phyloP scores from a whole-genome alignment of 768 basidiomycete genomes.

The Paxillus involutus region DNA sequence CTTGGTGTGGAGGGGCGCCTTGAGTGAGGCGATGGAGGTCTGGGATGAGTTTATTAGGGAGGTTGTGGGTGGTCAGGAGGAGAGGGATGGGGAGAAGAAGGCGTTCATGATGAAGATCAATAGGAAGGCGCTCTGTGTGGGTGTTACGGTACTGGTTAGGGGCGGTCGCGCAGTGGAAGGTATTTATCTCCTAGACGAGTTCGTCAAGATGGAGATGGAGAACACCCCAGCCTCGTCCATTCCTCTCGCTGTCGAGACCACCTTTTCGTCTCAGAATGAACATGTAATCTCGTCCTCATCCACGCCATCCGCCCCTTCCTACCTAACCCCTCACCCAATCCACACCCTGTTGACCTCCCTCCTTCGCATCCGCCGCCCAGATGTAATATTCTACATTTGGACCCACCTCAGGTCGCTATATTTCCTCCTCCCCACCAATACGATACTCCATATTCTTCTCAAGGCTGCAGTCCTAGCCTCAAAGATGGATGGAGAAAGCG shows the following conservation, averaged over 20 bases:
- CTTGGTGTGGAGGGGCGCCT: slow-evolving; percentile 43
- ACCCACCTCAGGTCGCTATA: slow-evolving; percentile 61
- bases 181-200: slow-evolving; percentile 48
- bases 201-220: slow-evolving; percentile 25
- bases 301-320: slow-evolving; percentile 1
- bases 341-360: slow-evolving; percentile 52
- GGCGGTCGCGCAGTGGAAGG: slow-evolving; percentile 46
- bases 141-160: slow-evolving; percentile 49
- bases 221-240: not conserved
- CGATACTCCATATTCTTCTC: slow-evolving; percentile 60
- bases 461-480: slow-evolving; percentile 56
- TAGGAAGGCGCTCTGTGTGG: slow-evolving; percentile 45
- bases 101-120: slow-evolving; percentile 35
- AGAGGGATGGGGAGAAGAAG: not conserved
- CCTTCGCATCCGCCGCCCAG: slow-evolving; percentile 53
- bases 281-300: not conserved
- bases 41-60: slow-evolving; percentile 41
- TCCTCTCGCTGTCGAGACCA: not conserved
- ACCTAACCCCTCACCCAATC: slow-evolving; percentile 27
- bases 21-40: slow-evolving; percentile 38
- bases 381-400: slow-evolving; percentile 67
- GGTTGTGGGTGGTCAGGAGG: slow-evolving; percentile 5
- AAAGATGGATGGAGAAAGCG: slow-evolving; percentile 49
- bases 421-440: slow-evolving; percentile 50
- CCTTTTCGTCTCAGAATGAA: too few species aligned